phyloP scores from a whole-genome alignment of 2,329 filamentous ascomycete species.

The Neofusicoccum parvum region DNA sequence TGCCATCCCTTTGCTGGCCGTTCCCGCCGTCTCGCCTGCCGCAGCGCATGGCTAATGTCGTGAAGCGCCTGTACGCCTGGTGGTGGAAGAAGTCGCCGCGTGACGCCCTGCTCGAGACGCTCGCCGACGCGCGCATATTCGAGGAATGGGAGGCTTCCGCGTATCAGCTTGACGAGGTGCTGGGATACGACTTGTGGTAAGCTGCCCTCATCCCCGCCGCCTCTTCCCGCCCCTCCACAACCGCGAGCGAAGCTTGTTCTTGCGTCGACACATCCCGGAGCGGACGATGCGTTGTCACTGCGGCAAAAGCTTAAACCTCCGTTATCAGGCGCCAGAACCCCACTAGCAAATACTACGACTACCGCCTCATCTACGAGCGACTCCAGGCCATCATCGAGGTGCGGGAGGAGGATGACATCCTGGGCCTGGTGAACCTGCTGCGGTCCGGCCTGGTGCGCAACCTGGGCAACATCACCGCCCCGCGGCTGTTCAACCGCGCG shows the following conservation, averaged over 20 bases:
- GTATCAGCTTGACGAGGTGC: slow-evolving; percentile 75
- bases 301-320: not conserved
- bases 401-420: slow-evolving; percentile 70
- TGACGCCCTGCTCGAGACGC: slow-evolving; percentile 65
- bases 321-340: slow-evolving; percentile 73
- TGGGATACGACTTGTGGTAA: slow-evolving; percentile 81
- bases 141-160: slow-evolving; percentile 89
- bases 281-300: slow-evolving; percentile 4
- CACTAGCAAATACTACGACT: slow-evolving; percentile 81
- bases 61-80: slow-evolving; percentile 69
- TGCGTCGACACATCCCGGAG: not conserved
- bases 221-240: no score
- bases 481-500: slow-evolving; percentile 79
- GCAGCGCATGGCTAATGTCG: slow-evolving; percentile 21
- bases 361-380: slow-evolving; percentile 77
- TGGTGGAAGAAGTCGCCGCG: slow-evolving; percentile 66
- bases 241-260: no score
- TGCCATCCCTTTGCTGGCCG: not conserved
- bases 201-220: no score
- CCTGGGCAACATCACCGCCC: slow-evolving; percentile 84
- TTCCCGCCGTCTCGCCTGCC: not conserved
- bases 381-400: slow-evolving; percentile 70
- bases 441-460: slow-evolving; percentile 79
- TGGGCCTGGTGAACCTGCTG: slow-evolving; percentile 75
- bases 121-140: slow-evolving; percentile 69